phyloP scores from a whole-genome alignment of 495 filamentous ascomycete species.

The Daldinia bambusicola region DNA sequence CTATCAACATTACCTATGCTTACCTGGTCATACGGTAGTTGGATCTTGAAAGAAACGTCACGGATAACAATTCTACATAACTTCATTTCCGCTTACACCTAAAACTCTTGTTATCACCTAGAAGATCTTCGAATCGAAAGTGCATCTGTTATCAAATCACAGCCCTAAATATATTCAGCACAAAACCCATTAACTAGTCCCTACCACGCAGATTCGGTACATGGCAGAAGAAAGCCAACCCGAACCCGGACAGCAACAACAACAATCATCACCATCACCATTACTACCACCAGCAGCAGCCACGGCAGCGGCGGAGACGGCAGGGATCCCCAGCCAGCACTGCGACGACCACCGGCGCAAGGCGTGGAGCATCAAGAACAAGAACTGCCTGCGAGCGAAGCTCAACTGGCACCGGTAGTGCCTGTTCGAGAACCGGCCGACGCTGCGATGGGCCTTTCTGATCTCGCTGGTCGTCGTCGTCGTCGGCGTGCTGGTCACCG shows the following conservation, averaged over 20 bases:
- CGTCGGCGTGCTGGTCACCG: slow-evolving; percentile 31
- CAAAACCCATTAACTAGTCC: not conserved
- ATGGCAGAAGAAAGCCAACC: slow-evolving; percentile 8
- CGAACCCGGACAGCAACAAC: not conserved
- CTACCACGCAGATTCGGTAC: not conserved
- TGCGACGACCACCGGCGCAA: slow-evolving; percentile 27
- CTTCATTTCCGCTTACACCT: not conserved
- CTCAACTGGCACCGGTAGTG: slow-evolving; percentile 38
- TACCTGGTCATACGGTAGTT: not conserved
- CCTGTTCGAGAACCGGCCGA: slow-evolving; percentile 40
- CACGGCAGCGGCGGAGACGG: no score
- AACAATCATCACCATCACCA: not conserved
- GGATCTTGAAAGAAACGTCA: not conserved
- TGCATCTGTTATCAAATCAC: not conserved
- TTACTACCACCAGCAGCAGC: not conserved
- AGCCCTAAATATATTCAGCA: slow-evolving; percentile 5
- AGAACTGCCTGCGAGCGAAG: slow-evolving; percentile 14
- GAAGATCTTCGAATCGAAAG: not conserved
- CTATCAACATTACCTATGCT: no score
- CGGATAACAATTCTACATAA: not conserved
- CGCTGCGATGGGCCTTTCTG: slow-evolving; percentile 38
- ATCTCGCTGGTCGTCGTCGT: slow-evolving; percentile 38
- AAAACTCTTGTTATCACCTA: not conserved
- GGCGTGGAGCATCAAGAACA: slow-evolving; percentile 17
- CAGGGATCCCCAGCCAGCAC: slow-evolving; percentile 12